These are phyloP conservation scores for Tremella fuciformis DNA, from an alignment of 768 basidiomycete genomes.

Conservation along the genomic window DNA sequence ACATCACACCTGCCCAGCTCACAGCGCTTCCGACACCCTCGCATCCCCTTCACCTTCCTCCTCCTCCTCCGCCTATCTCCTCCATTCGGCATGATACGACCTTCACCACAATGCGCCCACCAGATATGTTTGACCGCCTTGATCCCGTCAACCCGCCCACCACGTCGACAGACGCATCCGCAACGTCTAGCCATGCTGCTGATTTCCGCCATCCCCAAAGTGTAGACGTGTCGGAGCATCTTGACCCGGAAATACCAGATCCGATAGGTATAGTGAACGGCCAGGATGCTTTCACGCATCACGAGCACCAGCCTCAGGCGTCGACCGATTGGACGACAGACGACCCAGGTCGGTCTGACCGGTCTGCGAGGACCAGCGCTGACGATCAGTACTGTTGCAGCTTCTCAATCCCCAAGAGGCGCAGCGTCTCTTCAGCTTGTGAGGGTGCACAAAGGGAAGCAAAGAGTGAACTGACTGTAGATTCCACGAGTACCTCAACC, in stretches of 20 bases:
- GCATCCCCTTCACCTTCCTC: background rate
- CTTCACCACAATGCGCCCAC: background rate
- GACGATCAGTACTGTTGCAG: background rate
- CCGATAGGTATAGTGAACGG: no score
- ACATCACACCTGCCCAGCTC: background rate
- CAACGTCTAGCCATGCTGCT: background rate
- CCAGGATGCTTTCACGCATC: background rate
- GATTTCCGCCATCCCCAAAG: slow-evolving; percentile 6
- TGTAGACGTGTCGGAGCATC: background rate
- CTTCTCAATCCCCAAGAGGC: slow-evolving; percentile 1
- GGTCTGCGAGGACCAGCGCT: background rate
- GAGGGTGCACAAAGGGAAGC: no score
- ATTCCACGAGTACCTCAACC: background rate
- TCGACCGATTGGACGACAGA: background rate
- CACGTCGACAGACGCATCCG: background rate
- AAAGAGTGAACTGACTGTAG: no score
- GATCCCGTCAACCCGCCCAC: slow-evolving; percentile 1
- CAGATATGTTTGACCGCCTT: background rate
- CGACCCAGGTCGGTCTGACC: background rate
- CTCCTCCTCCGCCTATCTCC: background rate
- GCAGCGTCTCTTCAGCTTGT: background rate
- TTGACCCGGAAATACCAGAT: slow-evolving; percentile 3
- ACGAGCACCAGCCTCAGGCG: background rate
- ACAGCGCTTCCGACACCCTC: background rate
- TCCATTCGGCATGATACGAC: background rate